Percentiles rank a stretch among this genome's conserved stretches.
phyloP scores from a whole-genome alignment of 2,329 filamentous ascomycete species.

The Fusarium papillatum region DNA sequence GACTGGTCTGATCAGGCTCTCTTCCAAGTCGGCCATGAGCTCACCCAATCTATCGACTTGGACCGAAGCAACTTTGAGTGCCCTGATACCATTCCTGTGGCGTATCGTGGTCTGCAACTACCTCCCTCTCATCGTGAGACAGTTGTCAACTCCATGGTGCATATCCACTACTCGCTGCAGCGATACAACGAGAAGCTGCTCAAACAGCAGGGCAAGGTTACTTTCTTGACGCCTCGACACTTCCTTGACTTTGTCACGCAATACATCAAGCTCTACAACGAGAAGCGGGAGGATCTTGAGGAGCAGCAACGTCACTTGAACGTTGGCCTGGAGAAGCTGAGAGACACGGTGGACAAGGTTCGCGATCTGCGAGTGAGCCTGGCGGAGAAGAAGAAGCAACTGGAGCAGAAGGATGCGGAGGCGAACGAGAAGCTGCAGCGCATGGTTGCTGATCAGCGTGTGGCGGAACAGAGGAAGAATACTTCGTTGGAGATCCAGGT shows the following conservation, averaged over 20 bases:
- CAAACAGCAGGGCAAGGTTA: constrained; percentile 93
- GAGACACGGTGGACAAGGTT: constrained; percentile 98
- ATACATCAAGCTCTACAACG: constrained; percentile 96
- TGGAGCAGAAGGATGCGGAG: constrained; percentile 94
- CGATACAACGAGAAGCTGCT: constrained; percentile 89
- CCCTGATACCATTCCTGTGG: constrained; percentile 92
- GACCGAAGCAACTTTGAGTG: constrained; percentile 89
- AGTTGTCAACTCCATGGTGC: constrained; percentile 98
- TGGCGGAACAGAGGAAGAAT: constrained; percentile 92
- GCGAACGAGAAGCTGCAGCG: constrained; percentile 97
- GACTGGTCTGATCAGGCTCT: constrained; percentile 99
- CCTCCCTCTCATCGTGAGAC: constrained; percentile 93
- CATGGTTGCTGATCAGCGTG: constrained; percentile 96
- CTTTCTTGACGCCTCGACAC: constrained; percentile 95
- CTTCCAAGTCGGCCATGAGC: constrained; percentile 96
- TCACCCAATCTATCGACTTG: constrained; percentile 96
- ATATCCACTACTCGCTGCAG: constrained; percentile 95
- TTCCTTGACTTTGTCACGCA: constrained; percentile 99
- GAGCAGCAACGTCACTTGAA: constrained; percentile 99
- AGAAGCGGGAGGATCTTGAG: constrained; percentile 98
- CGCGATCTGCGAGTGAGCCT: constrained; percentile 91
- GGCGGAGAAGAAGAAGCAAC: constrained; percentile 92
- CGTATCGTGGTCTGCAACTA: constrained; percentile 86
- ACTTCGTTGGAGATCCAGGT: constrained; percentile 91
- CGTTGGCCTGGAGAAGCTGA: constrained; percentile 96